Percentiles rank a stretch among this genome's conserved stretches.
phyloP scores from a whole-genome alignment of 2,329 filamentous ascomycete species.

The Talaromyces sp. region DNA sequence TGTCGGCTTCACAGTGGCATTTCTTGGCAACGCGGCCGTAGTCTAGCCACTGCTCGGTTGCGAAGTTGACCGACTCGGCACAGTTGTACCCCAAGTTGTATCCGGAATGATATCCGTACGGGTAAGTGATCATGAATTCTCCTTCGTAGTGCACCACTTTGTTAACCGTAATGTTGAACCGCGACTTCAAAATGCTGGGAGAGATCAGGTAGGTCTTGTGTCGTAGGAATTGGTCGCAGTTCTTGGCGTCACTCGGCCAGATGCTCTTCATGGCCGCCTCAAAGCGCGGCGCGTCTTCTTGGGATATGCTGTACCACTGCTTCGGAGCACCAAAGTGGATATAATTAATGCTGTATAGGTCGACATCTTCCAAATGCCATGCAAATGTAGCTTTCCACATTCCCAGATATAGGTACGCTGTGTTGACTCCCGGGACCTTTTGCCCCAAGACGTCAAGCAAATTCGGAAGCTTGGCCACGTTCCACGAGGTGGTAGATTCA shows the following conservation, averaged over 20 bases:
- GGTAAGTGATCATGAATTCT: slow-evolving; percentile 97
- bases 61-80: slow-evolving; percentile 97
- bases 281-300: slow-evolving; percentile 86
- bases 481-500: slow-evolving; percentile 79
- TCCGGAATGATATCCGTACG: slow-evolving; percentile 96
- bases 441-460: slow-evolving; percentile 88
- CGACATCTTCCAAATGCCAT: slow-evolving; percentile 97
- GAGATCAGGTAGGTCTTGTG: slow-evolving; percentile 98
- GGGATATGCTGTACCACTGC: slow-evolving; percentile 99
- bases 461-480: slow-evolving; percentile 90
- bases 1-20: slow-evolving; percentile 94
- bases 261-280: slow-evolving; percentile 92
- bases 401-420: slow-evolving; percentile 91
- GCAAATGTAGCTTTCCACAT: slow-evolving; percentile 99
- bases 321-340: slow-evolving; percentile 98
- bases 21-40: slow-evolving; percentile 95
- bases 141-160: slow-evolving; percentile 91
- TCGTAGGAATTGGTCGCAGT: slow-evolving; percentile 89
- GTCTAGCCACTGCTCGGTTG: slow-evolving; percentile 87
- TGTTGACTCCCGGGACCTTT: slow-evolving; percentile 96
- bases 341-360: slow-evolving; percentile 99
- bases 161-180: slow-evolving; percentile 95
- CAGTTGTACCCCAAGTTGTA: slow-evolving; percentile 99
- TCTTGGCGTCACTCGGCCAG: slow-evolving; percentile 92
- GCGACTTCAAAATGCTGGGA: slow-evolving; percentile 74